phyloP scores from a whole-genome alignment of 371 early-diverging fungal species.

The Paraphysoderma sedebokerense region DNA sequence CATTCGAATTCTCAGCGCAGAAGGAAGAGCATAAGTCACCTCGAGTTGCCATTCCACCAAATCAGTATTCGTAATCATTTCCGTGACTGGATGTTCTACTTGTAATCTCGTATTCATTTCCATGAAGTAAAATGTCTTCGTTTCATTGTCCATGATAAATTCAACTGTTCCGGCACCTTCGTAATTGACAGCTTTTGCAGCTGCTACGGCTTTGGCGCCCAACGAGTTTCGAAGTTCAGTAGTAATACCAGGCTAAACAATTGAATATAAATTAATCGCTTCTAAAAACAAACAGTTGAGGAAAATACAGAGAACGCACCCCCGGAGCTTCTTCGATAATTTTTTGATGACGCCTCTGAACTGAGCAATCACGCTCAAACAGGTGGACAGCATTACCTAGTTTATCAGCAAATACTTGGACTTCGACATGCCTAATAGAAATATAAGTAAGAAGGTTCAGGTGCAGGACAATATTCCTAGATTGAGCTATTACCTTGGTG shows the following conservation, averaged over 20 bases:
- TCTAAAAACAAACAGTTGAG: constrained; percentile 6
- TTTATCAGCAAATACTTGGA: constrained; percentile 89
- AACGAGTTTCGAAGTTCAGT: constrained; percentile 52
- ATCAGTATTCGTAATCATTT: constrained; percentile 86
- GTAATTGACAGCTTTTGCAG: constrained; percentile 81
- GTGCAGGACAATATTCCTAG: constrained; percentile 8
- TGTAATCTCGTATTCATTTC: constrained; percentile 94
- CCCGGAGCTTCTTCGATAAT: constrained; percentile 87
- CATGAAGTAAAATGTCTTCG: constrained; percentile 86
- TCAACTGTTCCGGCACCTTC: constrained; percentile 94
- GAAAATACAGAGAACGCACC: constrained; percentile 6
- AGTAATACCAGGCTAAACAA: constrained; percentile 41
- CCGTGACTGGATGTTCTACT: constrained; percentile 96
- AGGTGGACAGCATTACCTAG: constrained; percentile 76
- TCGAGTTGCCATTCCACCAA: constrained; percentile 85
- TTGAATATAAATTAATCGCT: background rate
- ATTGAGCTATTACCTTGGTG: constrained; percentile 33
- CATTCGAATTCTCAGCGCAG: background rate
- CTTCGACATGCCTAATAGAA: constrained; percentile 66
- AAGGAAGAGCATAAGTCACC: constrained; percentile 8
- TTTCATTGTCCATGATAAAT: constrained; percentile 83
- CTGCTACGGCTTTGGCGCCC: constrained; percentile 80
- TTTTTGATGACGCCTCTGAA: constrained; percentile 96
- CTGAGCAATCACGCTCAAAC: constrained; percentile 93
- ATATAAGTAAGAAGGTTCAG: constrained; percentile 1